A percentile compares a stretch with the other conserved stretches of the same genome.
phyloP scores from a whole-genome alignment of 1,139 yeast genomes.

The Hansenula anomala region DNA sequence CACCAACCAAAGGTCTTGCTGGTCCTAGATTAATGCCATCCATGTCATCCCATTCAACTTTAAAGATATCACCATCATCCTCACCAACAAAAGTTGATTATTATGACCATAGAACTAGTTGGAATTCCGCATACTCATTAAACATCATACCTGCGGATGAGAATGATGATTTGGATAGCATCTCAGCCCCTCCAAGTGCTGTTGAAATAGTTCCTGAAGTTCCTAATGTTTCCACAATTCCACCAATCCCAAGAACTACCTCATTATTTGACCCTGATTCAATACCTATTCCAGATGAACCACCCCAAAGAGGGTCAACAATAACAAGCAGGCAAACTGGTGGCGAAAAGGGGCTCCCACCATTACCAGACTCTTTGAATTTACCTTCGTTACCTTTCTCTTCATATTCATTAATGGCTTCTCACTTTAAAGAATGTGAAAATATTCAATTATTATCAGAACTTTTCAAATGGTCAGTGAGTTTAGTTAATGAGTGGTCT shows the following conservation, averaged over 20 bases:
- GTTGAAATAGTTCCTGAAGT: neutral
- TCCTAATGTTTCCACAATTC: neutral
- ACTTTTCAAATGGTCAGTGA: slow-evolving; percentile 47
- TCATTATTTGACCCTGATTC: neutral
- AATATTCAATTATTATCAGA: slow-evolving; percentile 46
- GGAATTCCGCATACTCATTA: slow-evolving; percentile 20
- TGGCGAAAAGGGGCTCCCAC: slow-evolving; percentile 35
- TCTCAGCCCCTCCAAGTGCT: neutral
- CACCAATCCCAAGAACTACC: neutral
- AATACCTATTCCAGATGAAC: neutral
- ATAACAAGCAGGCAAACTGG: slow-evolving; percentile 8
- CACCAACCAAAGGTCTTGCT: slow-evolving; percentile 12
- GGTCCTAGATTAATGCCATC: slow-evolving; percentile 19
- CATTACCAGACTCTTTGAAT: slow-evolving; percentile 42
- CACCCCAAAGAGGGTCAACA: slow-evolving; percentile 4
- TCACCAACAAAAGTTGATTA: slow-evolving; percentile 21
- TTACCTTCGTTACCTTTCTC: slow-evolving; percentile 56
- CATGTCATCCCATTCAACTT: slow-evolving; percentile 3
- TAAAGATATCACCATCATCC: slow-evolving; percentile 14
- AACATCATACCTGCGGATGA: slow-evolving; percentile 8
- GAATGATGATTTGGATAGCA: neutral
- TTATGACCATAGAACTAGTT: slow-evolving; percentile 21
- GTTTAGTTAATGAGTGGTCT: slow-evolving; percentile 33
- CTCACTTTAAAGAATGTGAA: slow-evolving; percentile 44
- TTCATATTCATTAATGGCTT: slow-evolving; percentile 43